Conservation (phyloP, 2,329 filamentous ascomycete genomes). For the Botryotinia globosa region DNA sequence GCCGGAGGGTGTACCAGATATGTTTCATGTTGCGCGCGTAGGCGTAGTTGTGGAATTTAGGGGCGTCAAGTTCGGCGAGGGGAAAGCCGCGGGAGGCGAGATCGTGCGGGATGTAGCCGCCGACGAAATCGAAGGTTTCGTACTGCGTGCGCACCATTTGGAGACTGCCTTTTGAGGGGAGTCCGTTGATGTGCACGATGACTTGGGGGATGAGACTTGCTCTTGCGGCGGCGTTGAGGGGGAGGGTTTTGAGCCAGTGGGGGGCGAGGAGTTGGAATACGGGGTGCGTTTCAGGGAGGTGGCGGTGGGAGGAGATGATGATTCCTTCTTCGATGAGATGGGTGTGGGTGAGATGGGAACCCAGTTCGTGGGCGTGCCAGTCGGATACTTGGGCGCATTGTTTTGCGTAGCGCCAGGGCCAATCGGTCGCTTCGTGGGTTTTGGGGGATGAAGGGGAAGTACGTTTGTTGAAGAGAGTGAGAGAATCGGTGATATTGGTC, state of each 20-base stretch:
- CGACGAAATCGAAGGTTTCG: slow-evolving; percentile 14
- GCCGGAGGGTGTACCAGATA: slow-evolving; percentile 4
- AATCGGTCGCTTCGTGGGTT: slow-evolving; percentile 44
- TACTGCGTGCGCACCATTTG: background rate
- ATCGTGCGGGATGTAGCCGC: slow-evolving; percentile 1
- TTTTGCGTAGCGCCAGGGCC: slow-evolving; percentile 53
- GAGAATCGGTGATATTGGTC: slow-evolving; percentile 43
- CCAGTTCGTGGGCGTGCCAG: slow-evolving; percentile 49
- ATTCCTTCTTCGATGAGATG: slow-evolving; percentile 50
- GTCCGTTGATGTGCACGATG: slow-evolving; percentile 40
- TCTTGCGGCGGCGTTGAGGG: slow-evolving; percentile 49
- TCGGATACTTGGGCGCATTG: slow-evolving; percentile 48
- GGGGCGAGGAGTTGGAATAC: slow-evolving; percentile 46
- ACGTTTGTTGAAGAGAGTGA: slow-evolving; percentile 50
- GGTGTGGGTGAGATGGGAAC: slow-evolving; percentile 46
- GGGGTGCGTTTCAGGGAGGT: slow-evolving; percentile 43
- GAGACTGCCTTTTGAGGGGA: background rate
- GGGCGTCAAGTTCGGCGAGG: background rate
- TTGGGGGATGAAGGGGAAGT: slow-evolving; percentile 37
- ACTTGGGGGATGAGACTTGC: slow-evolving; percentile 46
- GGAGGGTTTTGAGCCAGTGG: slow-evolving; percentile 51
- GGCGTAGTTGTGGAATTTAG: slow-evolving; percentile 9
- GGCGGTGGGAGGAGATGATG: slow-evolving; percentile 47
- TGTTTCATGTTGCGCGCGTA: slow-evolving; percentile 16
- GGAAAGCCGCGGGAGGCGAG: background rate